A percentile compares a stretch with the other conserved stretches of the same genome.
Evolutionary conservation across 2,329 filamentous ascomycete species (phyloP).

Genomic region (Arthrobotrys conoides): DNA sequence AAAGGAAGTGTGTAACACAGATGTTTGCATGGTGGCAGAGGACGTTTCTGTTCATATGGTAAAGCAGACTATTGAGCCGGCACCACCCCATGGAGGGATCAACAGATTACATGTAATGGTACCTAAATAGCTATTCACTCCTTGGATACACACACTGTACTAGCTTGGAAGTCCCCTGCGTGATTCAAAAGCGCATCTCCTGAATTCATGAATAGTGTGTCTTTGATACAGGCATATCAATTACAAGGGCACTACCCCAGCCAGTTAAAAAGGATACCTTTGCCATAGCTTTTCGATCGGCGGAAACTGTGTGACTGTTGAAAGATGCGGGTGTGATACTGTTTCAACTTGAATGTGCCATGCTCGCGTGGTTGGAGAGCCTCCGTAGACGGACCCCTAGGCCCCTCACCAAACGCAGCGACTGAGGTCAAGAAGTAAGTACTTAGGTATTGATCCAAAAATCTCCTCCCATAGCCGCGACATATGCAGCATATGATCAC

Average conservation of each 20-base stretch:
- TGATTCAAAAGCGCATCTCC: neutral
- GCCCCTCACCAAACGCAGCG: neutral
- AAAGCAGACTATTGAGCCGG: neutral
- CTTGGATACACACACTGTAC: no score
- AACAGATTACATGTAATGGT: no score
- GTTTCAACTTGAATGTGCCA: neutral
- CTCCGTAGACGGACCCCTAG: neutral
- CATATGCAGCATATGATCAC: constrained; percentile 30
- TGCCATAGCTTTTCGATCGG: neutral
- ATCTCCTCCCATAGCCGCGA: neutral
- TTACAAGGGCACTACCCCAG: neutral
- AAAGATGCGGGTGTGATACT: neutral
- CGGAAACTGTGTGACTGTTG: neutral
- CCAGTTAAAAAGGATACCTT: neutral
- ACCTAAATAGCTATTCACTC: no score
- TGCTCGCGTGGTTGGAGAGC: constrained; percentile 23
- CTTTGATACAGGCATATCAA: neutral
- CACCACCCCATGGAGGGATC: neutral
- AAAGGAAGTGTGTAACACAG: neutral
- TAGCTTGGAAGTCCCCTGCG: no score
- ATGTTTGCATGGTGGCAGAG: constrained; percentile 1
- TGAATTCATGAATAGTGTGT: no score
- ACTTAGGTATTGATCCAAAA: neutral
- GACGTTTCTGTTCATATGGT: neutral
- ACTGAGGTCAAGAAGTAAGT: neutral